Evolutionary conservation across 352 stramenopile genomes (phyloP).

Genomic region (Phytopythium vexans): DNA sequence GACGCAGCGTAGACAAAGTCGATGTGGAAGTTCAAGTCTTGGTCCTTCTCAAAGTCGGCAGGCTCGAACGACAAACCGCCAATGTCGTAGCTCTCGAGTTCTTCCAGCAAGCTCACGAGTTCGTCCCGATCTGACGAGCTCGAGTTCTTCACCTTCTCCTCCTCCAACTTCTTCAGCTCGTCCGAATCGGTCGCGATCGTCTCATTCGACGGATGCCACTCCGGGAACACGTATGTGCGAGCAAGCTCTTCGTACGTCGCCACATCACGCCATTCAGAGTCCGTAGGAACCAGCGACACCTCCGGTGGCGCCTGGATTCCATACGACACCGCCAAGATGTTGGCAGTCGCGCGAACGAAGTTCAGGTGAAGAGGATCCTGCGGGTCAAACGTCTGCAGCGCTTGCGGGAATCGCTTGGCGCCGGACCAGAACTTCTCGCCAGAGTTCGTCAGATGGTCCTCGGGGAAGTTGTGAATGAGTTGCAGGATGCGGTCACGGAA

Average conservation of each 20-base stretch:
- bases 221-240: constrained; percentile 30
- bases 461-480: constrained; percentile 80
- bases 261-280: constrained; percentile 79
- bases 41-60: constrained; percentile 98
- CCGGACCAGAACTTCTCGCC: constrained; percentile 85
- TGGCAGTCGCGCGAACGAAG: constrained; percentile 75
- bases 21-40: constrained; percentile 95
- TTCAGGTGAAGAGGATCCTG: constrained; percentile 67
- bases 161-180: constrained; percentile 62
- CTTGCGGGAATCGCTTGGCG: constrained; percentile 79
- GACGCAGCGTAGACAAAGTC: constrained; percentile 97
- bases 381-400: constrained; percentile 57
- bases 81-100: constrained; percentile 60
- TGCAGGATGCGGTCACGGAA: constrained; percentile 91
- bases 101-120: constrained; percentile 64
- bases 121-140: constrained; percentile 63
- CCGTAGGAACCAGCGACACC: constrained; percentile 63
- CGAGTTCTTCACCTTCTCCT: constrained; percentile 62
- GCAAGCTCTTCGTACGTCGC: constrained; percentile 60
- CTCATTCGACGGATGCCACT: constrained; percentile 72
- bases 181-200: constrained; percentile 75
- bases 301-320: constrained; percentile 70
- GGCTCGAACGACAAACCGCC: constrained; percentile 63
- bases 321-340: constrained; percentile 79
- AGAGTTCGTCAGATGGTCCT: constrained; percentile 80